Conservation (phyloP, 768 basidiomycete species). For the Boletus rufocinnamomeus region DNA sequence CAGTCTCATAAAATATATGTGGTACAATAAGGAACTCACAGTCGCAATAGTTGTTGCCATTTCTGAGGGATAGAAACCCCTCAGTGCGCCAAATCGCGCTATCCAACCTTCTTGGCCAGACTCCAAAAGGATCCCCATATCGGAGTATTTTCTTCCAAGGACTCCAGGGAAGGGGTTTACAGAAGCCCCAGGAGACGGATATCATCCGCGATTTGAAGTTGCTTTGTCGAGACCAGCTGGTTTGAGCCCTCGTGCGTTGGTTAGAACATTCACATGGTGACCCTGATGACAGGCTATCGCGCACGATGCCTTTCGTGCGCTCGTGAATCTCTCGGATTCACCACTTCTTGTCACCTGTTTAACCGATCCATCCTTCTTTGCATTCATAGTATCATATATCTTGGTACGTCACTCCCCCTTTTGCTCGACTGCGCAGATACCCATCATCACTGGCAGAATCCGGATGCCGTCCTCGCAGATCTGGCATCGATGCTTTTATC, state of each 20-base stretch:
- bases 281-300: constrained; percentile 65
- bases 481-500: constrained; percentile 96
- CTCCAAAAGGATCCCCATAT: constrained; percentile 67
- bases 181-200: constrained; percentile 62
- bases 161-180: constrained; percentile 56
- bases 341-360: constrained; percentile 64
- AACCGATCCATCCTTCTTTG: constrained; percentile 71
- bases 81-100: constrained; percentile 87
- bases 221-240: constrained; percentile 87
- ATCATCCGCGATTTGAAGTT: constrained; percentile 80
- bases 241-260: constrained; percentile 36
- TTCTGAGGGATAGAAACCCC: constrained; percentile 84
- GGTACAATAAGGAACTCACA: constrained; percentile 11
- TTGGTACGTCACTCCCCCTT: constrained; percentile 56
- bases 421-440: constrained; percentile 6
- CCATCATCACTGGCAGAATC: constrained; percentile 56
- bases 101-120: constrained; percentile 79
- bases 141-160: constrained; percentile 75
- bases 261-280: constrained; percentile 21
- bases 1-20: constrained; percentile 10
- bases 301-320: constrained; percentile 91
- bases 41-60: constrained; percentile 67
- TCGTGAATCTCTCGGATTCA: constrained; percentile 92
- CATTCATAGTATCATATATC: constrained; percentile 87
- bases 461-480: constrained; percentile 89